Evolutionary conservation across 345 rosid genomes (phyloP).

Genomic region (Gossypium rotundifolium): DNA sequence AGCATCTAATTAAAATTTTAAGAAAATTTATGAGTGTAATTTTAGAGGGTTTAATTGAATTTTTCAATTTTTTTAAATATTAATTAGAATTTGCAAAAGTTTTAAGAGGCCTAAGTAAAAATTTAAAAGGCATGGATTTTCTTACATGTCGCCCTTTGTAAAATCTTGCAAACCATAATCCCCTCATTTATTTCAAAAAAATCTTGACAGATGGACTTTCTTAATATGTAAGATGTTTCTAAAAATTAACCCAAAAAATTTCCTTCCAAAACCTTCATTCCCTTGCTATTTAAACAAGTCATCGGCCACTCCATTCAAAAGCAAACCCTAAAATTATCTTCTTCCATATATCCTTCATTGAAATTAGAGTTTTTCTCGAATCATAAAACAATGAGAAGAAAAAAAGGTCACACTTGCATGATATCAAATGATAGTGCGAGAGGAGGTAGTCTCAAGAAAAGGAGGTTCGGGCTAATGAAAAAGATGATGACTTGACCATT

Average conservation of each 20-base stretch:
- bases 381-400: constrained; percentile 34
- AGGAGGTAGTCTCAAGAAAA: constrained; percentile 43
- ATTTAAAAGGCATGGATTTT: no score
- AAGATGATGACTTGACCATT: constrained; percentile 37
- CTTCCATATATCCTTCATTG: background rate
- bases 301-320: background rate
- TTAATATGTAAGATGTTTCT: background rate
- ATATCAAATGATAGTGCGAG: constrained; percentile 33
- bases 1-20: no score
- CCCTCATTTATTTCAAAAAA: background rate
- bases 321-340: background rate
- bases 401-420: constrained; percentile 38
- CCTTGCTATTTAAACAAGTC: background rate
- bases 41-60: no score
- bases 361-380: background rate
- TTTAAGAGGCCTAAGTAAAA: no score
- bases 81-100: no score
- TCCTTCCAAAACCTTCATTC: background rate
- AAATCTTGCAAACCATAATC: background rate
- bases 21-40: no score
- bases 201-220: constrained; percentile 3
- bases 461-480: constrained; percentile 33
- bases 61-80: no score
- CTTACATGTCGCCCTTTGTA: no score
- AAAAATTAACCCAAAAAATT: background rate